These are phyloP conservation scores for Rhodotorula sp. DNA, from an alignment of 1,284 basidiomycete species.

Conservation along the genomic window DNA sequence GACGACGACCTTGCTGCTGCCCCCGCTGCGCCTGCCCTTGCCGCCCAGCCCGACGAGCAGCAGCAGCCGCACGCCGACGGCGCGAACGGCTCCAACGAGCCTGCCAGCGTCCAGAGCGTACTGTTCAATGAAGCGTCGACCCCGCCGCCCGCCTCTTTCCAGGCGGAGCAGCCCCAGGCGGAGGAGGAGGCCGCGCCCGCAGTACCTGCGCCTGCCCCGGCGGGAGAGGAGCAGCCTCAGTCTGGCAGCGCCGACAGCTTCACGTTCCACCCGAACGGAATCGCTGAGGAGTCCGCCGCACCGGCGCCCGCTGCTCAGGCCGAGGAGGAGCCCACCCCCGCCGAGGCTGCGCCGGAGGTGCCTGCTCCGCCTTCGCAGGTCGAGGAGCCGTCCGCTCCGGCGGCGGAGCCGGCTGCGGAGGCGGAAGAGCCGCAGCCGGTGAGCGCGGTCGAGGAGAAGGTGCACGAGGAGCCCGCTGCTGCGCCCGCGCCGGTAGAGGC, in stretches of 20 bases:
- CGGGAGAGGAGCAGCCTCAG: constrained; percentile 28
- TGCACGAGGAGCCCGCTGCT: not conserved
- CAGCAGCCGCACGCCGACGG: not conserved
- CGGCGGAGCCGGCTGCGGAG: not conserved
- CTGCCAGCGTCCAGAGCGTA: constrained; percentile 36
- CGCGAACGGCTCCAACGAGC: constrained; percentile 35
- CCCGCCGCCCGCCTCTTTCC: not conserved
- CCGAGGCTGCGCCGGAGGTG: constrained; percentile 46
- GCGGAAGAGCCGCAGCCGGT: constrained; percentile 8
- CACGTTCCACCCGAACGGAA: constrained; percentile 34
- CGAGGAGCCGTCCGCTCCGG: not conserved
- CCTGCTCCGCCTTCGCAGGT: constrained; percentile 44
- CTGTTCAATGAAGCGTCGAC: constrained; percentile 23
- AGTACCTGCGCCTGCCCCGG: constrained; percentile 8
- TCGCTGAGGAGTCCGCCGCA: constrained; percentile 18
- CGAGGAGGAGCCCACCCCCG: constrained; percentile 37
- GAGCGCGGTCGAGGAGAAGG: not conserved
- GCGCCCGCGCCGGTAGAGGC: not conserved
- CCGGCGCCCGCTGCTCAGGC: constrained; percentile 38
- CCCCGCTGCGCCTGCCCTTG: not conserved
- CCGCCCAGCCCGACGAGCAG: not conserved
- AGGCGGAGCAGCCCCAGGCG: constrained; percentile 15
- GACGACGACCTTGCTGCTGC: constrained; percentile 53
- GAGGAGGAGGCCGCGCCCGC: constrained; percentile 2
- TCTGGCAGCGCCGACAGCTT: constrained; percentile 10